A percentile compares a stretch with the other conserved stretches of the same genome.
phyloP scores from a whole-genome alignment of 371 early-diverging fungal species.

The Mucor sp. region DNA sequence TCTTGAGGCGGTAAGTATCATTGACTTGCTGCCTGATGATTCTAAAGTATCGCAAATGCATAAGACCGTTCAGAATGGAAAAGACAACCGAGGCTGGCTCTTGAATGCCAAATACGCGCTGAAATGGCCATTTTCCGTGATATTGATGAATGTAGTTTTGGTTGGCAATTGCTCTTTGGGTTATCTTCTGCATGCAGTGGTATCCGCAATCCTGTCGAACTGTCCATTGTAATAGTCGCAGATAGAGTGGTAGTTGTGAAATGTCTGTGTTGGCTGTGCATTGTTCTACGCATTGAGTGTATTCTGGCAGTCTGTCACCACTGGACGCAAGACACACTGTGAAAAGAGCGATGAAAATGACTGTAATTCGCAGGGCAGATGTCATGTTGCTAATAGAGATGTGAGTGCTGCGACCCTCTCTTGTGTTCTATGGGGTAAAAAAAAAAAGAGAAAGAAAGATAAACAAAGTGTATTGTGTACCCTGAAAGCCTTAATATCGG shows the following conservation, averaged over 20 bases:
- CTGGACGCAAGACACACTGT: slow-evolving; percentile 16
- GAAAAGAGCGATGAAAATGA: neutral
- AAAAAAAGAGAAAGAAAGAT: neutral
- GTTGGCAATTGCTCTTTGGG: slow-evolving; percentile 15
- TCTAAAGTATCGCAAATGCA: slow-evolving; percentile 65
- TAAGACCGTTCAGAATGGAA: slow-evolving; percentile 82
- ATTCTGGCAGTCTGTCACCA: slow-evolving; percentile 24
- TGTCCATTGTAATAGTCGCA: slow-evolving; percentile 20
- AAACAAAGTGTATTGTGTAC: neutral
- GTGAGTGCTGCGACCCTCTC: neutral
- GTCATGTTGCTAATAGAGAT: neutral
- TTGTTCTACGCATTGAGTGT: slow-evolving; percentile 16
- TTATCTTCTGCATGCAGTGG: slow-evolving; percentile 29
- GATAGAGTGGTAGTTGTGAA: slow-evolving; percentile 11
- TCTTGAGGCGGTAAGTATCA: slow-evolving; percentile 56
- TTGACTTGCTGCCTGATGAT: slow-evolving; percentile 48
- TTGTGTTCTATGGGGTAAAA: neutral
- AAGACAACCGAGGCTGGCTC: slow-evolving; percentile 94
- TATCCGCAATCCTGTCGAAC: slow-evolving; percentile 22
- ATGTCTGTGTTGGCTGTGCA: slow-evolving; percentile 13
- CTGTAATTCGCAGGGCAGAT: neutral
- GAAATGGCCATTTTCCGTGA: slow-evolving; percentile 81
- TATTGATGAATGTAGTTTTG: slow-evolving; percentile 22
- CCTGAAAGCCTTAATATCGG: neutral
- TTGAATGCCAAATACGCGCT: slow-evolving; percentile 86